Percentiles rank a stretch among this genome's conserved stretches.
Conservation (phyloP, 2,329 filamentous ascomycete genomes). For the Graphilbum fragrans region DNA sequence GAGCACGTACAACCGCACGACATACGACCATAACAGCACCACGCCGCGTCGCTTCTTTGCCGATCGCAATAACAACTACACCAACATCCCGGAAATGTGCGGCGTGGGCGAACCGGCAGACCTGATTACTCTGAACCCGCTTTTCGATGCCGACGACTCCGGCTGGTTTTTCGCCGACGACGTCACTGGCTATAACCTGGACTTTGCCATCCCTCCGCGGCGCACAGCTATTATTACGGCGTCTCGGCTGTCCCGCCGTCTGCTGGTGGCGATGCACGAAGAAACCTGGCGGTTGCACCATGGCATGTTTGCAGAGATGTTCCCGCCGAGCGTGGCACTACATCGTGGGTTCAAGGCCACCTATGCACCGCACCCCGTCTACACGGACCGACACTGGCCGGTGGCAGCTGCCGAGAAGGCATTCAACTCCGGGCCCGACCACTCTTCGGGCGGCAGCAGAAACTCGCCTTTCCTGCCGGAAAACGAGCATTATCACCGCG, state of each 20-base stretch:
- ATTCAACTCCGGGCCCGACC: slow-evolving; percentile 66
- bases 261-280: slow-evolving; percentile 62
- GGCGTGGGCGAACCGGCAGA: slow-evolving; percentile 63
- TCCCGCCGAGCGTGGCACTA: slow-evolving; percentile 55
- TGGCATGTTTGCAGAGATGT: slow-evolving; percentile 73
- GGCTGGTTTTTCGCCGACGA: slow-evolving; percentile 64
- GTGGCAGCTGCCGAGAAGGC: slow-evolving; percentile 57
- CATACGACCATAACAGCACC: slow-evolving; percentile 3
- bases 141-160: slow-evolving; percentile 60
- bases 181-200: slow-evolving; percentile 52
- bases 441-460: slow-evolving; percentile 46
- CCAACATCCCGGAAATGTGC: slow-evolving; percentile 31
- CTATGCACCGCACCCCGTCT: slow-evolving; percentile 72
- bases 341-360: slow-evolving; percentile 71
- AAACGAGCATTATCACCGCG: slow-evolving; percentile 73
- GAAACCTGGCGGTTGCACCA: slow-evolving; percentile 56
- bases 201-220: slow-evolving; percentile 46
- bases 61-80: slow-evolving; percentile 10
- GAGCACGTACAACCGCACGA: slow-evolving; percentile 8
- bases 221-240: slow-evolving; percentile 63
- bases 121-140: slow-evolving; percentile 64
- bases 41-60: slow-evolving; percentile 7
- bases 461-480: slow-evolving; percentile 50
- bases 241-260: slow-evolving; percentile 51
- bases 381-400: slow-evolving; percentile 63